Evolutionary conservation across 148 eudicot species (phyloP).

Genomic region (Pharnaceum exiguum): DNA sequence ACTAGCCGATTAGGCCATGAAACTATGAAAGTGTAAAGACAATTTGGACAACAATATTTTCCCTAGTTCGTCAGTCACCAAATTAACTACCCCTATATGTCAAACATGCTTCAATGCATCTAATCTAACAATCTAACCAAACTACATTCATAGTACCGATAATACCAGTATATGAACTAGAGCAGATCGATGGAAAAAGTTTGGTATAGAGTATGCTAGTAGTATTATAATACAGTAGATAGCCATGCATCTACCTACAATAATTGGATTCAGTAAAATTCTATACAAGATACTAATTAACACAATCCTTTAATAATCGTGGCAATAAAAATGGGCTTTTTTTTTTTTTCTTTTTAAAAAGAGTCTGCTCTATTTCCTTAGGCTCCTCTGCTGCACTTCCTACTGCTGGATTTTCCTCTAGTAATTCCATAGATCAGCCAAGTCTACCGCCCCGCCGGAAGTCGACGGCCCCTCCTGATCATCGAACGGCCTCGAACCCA

Average conservation of each 20-base stretch:
- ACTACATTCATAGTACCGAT: constrained; percentile 7
- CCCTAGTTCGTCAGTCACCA: no score
- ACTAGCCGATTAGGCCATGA: no score
- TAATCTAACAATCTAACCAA: constrained; percentile 1
- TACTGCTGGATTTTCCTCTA: constrained; percentile 6
- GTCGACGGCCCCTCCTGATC: constrained; percentile 44
- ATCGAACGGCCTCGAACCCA: constrained; percentile 35
- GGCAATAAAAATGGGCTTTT: neutral
- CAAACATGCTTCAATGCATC: constrained; percentile 3
- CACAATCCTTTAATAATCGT: constrained; percentile 4
- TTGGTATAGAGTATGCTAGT: constrained; percentile 7
- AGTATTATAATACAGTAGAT: constrained; percentile 10
- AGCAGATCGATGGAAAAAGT: neutral
- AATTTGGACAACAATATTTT: no score
- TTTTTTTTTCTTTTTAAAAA: constrained; percentile 1
- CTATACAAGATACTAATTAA: constrained; percentile 25
- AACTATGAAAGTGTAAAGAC: no score
- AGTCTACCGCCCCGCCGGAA: constrained; percentile 40
- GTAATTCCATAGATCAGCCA: constrained; percentile 51
- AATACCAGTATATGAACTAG: neutral
- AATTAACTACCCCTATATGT: no score
- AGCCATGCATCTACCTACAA: constrained; percentile 13
- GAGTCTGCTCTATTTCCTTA: neutral
- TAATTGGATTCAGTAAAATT: constrained; percentile 20
- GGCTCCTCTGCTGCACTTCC: constrained; percentile 7